Base-by-base conservation (phyloP, 106 monocot species). In the Hemerocallis citrina region DNA sequence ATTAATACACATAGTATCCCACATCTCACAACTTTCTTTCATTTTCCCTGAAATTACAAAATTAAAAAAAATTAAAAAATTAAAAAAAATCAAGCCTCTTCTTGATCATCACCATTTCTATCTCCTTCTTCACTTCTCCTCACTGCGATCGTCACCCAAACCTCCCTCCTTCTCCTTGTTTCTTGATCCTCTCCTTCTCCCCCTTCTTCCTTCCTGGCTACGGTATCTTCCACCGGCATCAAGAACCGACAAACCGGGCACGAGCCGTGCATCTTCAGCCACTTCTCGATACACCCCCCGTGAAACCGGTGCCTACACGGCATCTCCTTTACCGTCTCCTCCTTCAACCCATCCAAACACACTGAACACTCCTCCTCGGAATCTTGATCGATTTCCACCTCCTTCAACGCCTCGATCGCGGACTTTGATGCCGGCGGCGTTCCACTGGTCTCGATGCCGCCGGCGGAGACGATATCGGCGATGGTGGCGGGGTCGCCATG, bases 261-360 rank as follows among this genome's bases (percentile, higher is more conserved):
- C 1, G 91, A 92, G 14, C 91, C 80, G 42, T 92, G 91, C 33
- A 86, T 67, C 62, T 83, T 86, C 44, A 92, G 77, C 91, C 91
- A 92, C 40, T 82, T 86, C 56, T 83, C 6, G 27, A 92, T 79
- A 31, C 91, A 92, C 16, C 59, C 62, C 36, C 65, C 44, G 44
- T 92, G 91, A 38, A 92, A 92, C 61, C 38, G 69, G 29, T 92
- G 91, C 34, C 77, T 75, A 42, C 91, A 92, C 0, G 91, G 91
- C 86, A 92, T 83, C 65, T 83, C 68, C 61, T 64, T 82, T 3
- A 69, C 83, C 49, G 80, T 72, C 19, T 45, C 28, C 1, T 82
- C 86, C 1, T 66, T 74, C 35, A 92, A 69, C 21, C 86, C 85
- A 34, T 92, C 91, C 48, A 92, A 70, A 66, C 91, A 92, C 25